Base-by-base conservation (phyloP, 495 filamentous ascomycete species). In the Daldinia decipiens region DNA sequence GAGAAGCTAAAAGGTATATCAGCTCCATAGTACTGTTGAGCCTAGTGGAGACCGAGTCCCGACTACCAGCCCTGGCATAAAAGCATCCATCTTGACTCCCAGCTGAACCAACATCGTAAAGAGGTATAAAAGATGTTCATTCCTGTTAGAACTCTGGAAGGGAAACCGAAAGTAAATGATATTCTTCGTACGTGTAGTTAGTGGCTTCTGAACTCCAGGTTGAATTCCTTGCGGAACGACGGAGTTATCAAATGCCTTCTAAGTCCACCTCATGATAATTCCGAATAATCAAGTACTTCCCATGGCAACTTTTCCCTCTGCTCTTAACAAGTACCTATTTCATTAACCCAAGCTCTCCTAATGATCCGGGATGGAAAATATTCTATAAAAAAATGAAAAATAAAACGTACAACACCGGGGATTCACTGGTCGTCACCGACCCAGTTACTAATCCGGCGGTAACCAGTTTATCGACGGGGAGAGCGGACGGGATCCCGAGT, bases 391-490 rank as follows among this genome's bases (percentile, higher is more conserved):
- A 60, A 60, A 59, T 27, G 21, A 43, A 57, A 27, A 39, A 6
- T 36, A 71, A 71, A 78, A 80, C 77, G 76, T 81, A 80, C 80
- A 79, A 79, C 79, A 82, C 77, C 74, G 55, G 73, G 80, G 63
- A 78, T 80, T 82, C 78, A 75, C 80, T 76, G 77, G 75, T 83
- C 74, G 77, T 82, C 82, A 82, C 79, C 81, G 74, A 83, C 79
- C 77, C 76, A 77, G 80, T 75, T 82, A 81, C 81, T 81, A 73
- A 71, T 80, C 77, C 65, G 70, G 67, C 77, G 65, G 68, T 77
- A 66, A 50, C 64, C 71, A 51, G 73, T 71, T 81, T 78, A 75
- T 74, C 75, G 77, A 24, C 78, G 50, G 78, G 80, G 74, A 80
- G 82, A 83, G 77, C 82, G 77, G 80, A 69, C 53, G 54, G 54